Evolutionary conservation across 441 rosid species (phyloP), one percentile per base, ranked within the genome.

Genomic region (Adansonia gregorii): DNA sequence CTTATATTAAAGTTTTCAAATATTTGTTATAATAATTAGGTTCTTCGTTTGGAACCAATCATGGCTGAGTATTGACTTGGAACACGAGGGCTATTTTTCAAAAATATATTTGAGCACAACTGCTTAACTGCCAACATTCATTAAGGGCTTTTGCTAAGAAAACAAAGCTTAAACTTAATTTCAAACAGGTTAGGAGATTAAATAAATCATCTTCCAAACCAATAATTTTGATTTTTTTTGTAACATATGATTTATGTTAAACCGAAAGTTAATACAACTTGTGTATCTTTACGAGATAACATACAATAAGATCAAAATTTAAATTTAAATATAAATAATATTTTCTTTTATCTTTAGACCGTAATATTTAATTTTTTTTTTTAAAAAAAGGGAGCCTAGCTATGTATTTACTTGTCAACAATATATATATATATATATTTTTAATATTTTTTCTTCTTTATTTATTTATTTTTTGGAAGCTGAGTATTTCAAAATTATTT

Each of bases 81-180:
- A n/a, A 22, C 56, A 68, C 17, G 49, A 4, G 55, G 51, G 20
- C 43, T 39, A 39, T 68, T 67, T 68, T 74, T 45, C 66, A 58
- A 46, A 31, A 8, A 35, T 52, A 43, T 51, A 35, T 27, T 41
- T 75, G 77, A 65, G 45, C 73, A 72, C 45, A 46, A 61, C 74
- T 5, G 3, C 67, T 4, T 31, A 67, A 59, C 74, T 8, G 67
- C 59, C 43, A 61, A n/a, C 11, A 27, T 6, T 66, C 31, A 10
- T 55, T 45, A 3, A 35, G 39, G 55, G 54, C 3, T 6, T 12
- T 17, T 43, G 51, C 12, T 7, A 45, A 60, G 22, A 61, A 55
- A 24, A 12, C 12, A 56, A 8, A 41, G 4, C 54, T 11, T 43
- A 43, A 22, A 60, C 43, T 61, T 27, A n/a, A 12, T 27, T 17